Evolutionary conservation across 441 rosid species (phyloP).

Genomic region (Erodium moschatum): DNA sequence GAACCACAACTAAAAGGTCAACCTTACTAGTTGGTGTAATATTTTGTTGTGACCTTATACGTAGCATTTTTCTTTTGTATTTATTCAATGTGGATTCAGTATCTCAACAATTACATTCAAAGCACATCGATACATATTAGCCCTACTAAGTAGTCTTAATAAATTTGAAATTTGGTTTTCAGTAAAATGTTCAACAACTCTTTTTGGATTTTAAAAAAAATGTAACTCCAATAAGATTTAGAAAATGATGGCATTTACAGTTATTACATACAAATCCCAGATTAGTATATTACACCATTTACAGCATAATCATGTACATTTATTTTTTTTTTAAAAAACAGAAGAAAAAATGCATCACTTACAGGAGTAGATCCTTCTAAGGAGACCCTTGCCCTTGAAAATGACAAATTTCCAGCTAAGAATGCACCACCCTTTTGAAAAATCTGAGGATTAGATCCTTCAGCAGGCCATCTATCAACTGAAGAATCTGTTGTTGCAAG

Average conservation of each 20-base stretch:
- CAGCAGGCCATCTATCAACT: constrained; percentile 87
- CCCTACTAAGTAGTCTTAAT: neutral
- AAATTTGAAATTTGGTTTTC: neutral
- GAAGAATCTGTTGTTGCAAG: constrained; percentile 90
- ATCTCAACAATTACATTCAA: neutral
- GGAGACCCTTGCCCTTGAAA: constrained; percentile 93
- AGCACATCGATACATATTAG: neutral
- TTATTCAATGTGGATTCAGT: too few relatives aligned
- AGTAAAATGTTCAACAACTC: neutral
- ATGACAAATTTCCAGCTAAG: constrained; percentile 94
- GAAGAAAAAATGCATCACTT: constrained; percentile 29
- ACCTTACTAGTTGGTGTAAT: too few relatives aligned
- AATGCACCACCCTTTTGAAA: constrained; percentile 87
- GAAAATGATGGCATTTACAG: neutral
- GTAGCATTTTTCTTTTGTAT: too few relatives aligned
- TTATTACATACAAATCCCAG: neutral
- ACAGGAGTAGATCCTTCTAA: constrained; percentile 91
- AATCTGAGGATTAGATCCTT: constrained; percentile 77
- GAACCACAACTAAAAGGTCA: too few relatives aligned
- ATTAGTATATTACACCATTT: neutral
- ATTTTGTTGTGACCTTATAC: too few relatives aligned
- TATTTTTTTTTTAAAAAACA: neutral
- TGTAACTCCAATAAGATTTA: neutral
- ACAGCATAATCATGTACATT: too few relatives aligned
- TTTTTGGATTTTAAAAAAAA: neutral